phyloP scores from a whole-genome alignment of 306 rosid genomes.

The Elaeagnus macrophylla region DNA sequence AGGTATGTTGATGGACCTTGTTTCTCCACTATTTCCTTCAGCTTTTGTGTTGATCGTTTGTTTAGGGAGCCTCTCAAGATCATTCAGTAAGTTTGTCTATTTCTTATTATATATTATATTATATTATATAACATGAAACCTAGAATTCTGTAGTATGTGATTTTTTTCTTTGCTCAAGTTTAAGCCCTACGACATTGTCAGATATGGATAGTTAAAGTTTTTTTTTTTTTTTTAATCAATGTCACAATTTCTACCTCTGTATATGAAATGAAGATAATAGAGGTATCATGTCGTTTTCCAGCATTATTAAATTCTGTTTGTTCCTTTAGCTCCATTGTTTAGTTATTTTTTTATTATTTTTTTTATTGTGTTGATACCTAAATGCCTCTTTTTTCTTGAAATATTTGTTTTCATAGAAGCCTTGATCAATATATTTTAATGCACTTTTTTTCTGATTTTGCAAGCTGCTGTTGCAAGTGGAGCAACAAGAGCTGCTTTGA shows the following conservation, averaged over 20 bases:
- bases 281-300: background rate
- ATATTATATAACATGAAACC: no score
- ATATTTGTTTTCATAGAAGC: background rate
- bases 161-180: no score
- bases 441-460: slow-evolving; percentile 14
- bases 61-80: slow-evolving; percentile 90
- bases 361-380: background rate
- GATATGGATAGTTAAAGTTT: no score
- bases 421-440: background rate
- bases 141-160: no score
- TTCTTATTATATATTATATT: no score
- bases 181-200: no score
- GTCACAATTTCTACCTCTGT: no score
- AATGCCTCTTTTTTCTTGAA: background rate
- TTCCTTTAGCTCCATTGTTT: background rate
- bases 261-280: no score
- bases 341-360: background rate
- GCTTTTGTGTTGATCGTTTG: slow-evolving; percentile 80
- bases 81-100: slow-evolving; percentile 74
- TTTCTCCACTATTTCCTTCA: slow-evolving; percentile 86
- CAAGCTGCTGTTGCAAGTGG: slow-evolving; percentile 99
- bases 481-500: slow-evolving; percentile 97
- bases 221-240: no score
- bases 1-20: slow-evolving; percentile 98
- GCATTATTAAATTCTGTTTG: background rate